These are phyloP conservation scores for Aquilaria sinensis DNA, from an alignment of 345 rosid genomes.

Conservation along the genomic window DNA sequence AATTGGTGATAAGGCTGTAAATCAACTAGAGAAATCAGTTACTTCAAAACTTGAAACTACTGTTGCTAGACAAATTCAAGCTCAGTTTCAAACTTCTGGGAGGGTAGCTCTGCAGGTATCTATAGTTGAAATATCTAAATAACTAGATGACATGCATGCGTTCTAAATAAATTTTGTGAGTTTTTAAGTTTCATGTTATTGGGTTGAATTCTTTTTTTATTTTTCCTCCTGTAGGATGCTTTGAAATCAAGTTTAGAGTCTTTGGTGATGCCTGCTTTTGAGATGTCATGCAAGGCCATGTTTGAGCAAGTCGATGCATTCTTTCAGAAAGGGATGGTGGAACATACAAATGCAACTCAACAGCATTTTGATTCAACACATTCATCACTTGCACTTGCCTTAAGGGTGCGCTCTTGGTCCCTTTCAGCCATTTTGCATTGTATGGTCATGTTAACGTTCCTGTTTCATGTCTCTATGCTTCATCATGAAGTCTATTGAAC, in stretches of 20 bases:
- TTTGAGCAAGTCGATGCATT: slow-evolving; percentile 85
- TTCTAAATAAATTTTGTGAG: slow-evolving; percentile 3
- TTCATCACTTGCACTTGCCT: slow-evolving; percentile 62
- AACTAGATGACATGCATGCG: background rate
- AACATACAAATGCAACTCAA: slow-evolving; percentile 68
- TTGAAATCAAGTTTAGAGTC: slow-evolving; percentile 65
- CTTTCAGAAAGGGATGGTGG: slow-evolving; percentile 72
- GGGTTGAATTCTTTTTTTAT: slow-evolving; percentile 11
- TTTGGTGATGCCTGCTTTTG: slow-evolving; percentile 83
- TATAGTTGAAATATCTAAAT: slow-evolving; percentile 9
- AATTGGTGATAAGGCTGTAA: slow-evolving; percentile 81
- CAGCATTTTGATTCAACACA: slow-evolving; percentile 66
- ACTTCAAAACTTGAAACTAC: slow-evolving; percentile 75
- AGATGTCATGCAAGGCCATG: slow-evolving; percentile 83
- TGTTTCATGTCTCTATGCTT: too few species aligned
- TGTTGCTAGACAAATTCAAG: slow-evolving; percentile 75
- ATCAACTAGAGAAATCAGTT: slow-evolving; percentile 80
- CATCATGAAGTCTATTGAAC: too few species aligned
- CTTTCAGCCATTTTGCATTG: too few species aligned
- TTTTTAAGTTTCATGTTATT: slow-evolving; percentile 4
- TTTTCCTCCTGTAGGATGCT: slow-evolving; percentile 45
- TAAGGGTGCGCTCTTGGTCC: slow-evolving; percentile 45
- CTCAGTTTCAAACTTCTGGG: slow-evolving; percentile 94
- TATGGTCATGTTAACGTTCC: too few species aligned
- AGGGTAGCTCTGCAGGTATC: slow-evolving; percentile 89